A percentile compares a stretch with the other conserved stretches of the same genome.
phyloP scores from a whole-genome alignment of 768 basidiomycete genomes.

The Macrolepiota albuminosa region DNA sequence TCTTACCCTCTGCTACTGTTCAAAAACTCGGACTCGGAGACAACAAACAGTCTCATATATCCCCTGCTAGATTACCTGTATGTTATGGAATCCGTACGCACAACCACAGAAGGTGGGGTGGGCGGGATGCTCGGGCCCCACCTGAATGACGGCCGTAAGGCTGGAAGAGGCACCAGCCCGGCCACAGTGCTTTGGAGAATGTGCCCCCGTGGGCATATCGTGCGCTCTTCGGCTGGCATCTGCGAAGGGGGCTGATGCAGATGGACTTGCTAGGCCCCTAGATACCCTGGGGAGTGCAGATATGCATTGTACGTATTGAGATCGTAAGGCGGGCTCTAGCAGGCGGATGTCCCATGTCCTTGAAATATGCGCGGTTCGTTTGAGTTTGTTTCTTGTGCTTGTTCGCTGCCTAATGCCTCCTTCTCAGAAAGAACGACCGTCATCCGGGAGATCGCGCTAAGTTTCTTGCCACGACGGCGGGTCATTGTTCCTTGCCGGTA shows the following conservation, averaged over 20 bases:
- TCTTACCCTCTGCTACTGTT: no score
- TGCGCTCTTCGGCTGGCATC: conserved; percentile 5
- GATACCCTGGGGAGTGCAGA: conserved; percentile 4
- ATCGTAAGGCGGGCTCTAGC: conserved; percentile 1
- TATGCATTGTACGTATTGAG: conserved; percentile 1
- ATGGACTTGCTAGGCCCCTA: conserved; percentile 2
- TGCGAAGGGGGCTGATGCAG: conserved; percentile 2
- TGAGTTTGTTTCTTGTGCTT: background rate
- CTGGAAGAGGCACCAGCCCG: conserved; percentile 4
- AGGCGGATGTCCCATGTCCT: background rate
- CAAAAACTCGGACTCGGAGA: background rate
- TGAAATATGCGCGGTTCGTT: background rate
- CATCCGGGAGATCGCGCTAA: background rate
- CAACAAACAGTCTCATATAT: background rate
- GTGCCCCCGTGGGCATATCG: background rate
- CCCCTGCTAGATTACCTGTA: background rate
- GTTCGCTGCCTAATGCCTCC: background rate
- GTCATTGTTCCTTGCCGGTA: background rate
- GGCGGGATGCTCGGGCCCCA: conserved; percentile 2
- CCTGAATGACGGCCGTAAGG: conserved; percentile 3
- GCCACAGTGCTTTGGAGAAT: background rate
- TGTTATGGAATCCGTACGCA: conserved; percentile 4
- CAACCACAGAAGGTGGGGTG: conserved; percentile 7
- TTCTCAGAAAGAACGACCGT: background rate
- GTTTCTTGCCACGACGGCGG: no score